These are phyloP conservation scores for Euclidium syriacum DNA, from an alignment of 345 rosid species.

Conservation along the genomic window DNA sequence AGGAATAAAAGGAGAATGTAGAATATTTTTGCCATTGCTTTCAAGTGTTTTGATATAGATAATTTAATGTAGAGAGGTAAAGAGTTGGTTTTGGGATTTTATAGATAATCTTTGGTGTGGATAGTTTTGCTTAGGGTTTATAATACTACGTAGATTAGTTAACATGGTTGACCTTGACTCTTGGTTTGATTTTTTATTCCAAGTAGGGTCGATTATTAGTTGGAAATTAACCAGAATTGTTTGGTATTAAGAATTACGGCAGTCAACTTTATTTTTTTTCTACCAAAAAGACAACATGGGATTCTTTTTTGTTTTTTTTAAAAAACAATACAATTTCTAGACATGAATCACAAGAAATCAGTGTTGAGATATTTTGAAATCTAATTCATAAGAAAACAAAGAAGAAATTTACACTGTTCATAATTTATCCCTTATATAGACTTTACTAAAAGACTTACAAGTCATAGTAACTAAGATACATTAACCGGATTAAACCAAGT, in stretches of 20 bases:
- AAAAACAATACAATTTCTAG: neutral
- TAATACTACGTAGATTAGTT: neutral
- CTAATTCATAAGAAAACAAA: too few relatives aligned
- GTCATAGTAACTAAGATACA: too few relatives aligned
- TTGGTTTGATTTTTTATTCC: constrained; percentile 3
- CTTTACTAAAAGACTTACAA: too few relatives aligned
- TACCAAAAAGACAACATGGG: neutral
- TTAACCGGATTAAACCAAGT: too few relatives aligned
- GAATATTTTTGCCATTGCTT: constrained; percentile 18
- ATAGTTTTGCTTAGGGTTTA: constrained; percentile 9
- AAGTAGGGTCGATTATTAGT: constrained; percentile 18
- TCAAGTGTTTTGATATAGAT: constrained; percentile 3
- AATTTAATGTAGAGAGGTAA: constrained; percentile 10
- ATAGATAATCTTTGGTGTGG: constrained; percentile 1
- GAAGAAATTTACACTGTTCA: too few relatives aligned
- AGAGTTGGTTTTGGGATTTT: constrained; percentile 14
- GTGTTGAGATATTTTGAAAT: too few relatives aligned
- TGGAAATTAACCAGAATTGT: constrained; percentile 23
- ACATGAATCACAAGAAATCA: too few relatives aligned
- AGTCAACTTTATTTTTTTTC: neutral
- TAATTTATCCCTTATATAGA: too few relatives aligned
- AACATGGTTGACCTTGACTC: constrained; percentile 21
- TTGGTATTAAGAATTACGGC: neutral
- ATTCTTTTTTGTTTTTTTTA: neutral
- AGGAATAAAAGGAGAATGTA: constrained; percentile 10